A percentile compares a stretch with the other conserved stretches of the same genome.
Evolutionary conservation across 331 rosid species (phyloP).

Genomic region (Pyrus hybrid): DNA sequence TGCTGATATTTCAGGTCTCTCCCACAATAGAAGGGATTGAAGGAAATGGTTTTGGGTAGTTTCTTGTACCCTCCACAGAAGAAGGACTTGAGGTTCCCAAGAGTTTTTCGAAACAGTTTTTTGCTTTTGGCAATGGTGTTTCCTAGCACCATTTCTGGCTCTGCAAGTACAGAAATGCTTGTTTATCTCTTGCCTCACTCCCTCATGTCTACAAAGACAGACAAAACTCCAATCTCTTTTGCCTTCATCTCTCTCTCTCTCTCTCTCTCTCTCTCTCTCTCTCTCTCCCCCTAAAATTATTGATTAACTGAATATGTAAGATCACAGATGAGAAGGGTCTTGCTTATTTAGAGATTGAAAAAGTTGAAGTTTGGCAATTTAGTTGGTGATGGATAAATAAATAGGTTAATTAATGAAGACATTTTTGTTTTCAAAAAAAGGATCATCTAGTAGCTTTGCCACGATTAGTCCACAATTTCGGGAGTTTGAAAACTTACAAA

Average conservation of each 20-base stretch:
- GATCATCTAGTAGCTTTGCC: too few relatives aligned
- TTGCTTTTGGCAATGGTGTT: conserved; percentile 50
- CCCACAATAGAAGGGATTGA: conserved; percentile 41
- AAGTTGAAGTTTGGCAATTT: background rate
- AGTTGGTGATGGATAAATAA: background rate
- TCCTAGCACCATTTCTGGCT: conserved; percentile 56
- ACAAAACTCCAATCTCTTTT: conserved; percentile 6
- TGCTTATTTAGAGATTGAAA: background rate
- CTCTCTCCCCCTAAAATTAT: too few relatives aligned
- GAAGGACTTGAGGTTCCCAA: conserved; percentile 40
- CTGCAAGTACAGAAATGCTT: conserved; percentile 15
- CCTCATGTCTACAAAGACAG: conserved; percentile 21
- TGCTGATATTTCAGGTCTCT: conserved; percentile 25
- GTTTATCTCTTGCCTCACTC: conserved; percentile 17
- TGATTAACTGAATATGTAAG: too few relatives aligned
- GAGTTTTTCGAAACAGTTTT: conserved; percentile 33
- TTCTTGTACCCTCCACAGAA: conserved; percentile 55
- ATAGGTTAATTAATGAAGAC: too few relatives aligned
- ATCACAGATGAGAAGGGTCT: conserved; percentile 4
- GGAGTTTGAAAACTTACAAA: rapidly evolving
- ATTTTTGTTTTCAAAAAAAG: too few relatives aligned
- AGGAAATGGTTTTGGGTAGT: conserved; percentile 54
- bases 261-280: conserved; percentile 1
- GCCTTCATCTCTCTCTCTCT: conserved; percentile 10
- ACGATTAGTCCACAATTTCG: too few relatives aligned